Conservation (phyloP, 2,329 filamentous ascomycete genomes). For the Ceratocystis eucalypticola region DNA sequence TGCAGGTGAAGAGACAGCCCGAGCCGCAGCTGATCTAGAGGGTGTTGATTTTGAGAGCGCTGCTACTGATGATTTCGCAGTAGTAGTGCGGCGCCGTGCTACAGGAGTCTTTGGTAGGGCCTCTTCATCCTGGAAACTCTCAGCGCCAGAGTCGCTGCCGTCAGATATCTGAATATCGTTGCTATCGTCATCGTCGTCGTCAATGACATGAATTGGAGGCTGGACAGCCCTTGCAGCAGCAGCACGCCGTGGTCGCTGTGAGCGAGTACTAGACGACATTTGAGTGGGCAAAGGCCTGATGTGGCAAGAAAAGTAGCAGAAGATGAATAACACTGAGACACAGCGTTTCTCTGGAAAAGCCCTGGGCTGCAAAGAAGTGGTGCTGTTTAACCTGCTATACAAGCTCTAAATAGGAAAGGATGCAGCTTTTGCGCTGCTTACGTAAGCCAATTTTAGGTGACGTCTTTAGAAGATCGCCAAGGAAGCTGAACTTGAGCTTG, state of each 20-base stretch:
- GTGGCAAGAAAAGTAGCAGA: not conserved
- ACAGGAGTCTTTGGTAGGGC: not conserved
- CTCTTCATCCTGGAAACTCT: constrained; percentile 20
- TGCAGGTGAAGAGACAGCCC: constrained; percentile 24
- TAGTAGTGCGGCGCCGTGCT: not conserved
- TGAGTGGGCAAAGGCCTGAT: not conserved
- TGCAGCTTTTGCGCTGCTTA: not conserved
- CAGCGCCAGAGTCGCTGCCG: constrained; percentile 25
- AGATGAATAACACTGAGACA: not conserved
- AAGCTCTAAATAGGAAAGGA: not conserved
- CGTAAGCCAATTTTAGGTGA: not conserved
- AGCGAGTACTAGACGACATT: not conserved
- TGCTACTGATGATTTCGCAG: not conserved
- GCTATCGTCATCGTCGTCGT: constrained; percentile 20
- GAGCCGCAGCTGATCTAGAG: constrained; percentile 11
- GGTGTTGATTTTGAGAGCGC: not conserved
- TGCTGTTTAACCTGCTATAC: not conserved
- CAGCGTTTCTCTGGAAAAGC: not conserved
- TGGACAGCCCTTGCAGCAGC: not conserved
- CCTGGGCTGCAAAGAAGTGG: not conserved
- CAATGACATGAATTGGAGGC: not conserved
- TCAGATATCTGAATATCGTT: constrained; percentile 27
- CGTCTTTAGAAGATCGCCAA: not conserved
- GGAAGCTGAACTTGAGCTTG: not conserved
- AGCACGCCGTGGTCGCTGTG: constrained; percentile 11